Conservation (phyloP, 352 stramenopile genomes). For the Phytophthora chlamydospora region DNA sequence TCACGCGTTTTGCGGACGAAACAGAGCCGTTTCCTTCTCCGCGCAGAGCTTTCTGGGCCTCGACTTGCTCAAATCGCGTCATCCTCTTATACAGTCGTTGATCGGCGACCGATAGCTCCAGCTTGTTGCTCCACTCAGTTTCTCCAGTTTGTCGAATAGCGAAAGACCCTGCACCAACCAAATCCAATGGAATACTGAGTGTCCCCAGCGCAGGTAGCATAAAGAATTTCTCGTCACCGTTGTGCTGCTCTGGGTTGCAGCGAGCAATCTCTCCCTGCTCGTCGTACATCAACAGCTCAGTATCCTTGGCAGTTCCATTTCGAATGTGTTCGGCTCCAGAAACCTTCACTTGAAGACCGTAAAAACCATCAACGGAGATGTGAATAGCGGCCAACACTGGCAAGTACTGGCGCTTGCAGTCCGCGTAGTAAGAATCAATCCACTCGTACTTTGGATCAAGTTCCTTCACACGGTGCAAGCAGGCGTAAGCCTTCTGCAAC, state of each 20-base stretch:
- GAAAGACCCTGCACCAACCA: conserved; percentile 74
- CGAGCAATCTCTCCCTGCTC: conserved; percentile 47
- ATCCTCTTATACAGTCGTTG: conserved; percentile 80
- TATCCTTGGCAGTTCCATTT: conserved; percentile 82
- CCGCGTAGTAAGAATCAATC: conserved; percentile 82
- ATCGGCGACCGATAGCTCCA: conserved; percentile 72
- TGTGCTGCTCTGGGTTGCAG: conserved; percentile 66
- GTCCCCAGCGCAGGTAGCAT: conserved; percentile 54
- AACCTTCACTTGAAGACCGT: conserved; percentile 81
- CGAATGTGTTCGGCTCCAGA: conserved; percentile 73
- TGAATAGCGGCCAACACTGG: conserved; percentile 74
- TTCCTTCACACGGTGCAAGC: conserved; percentile 70
- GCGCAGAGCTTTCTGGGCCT: conserved; percentile 66
- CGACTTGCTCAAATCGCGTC: conserved; percentile 71
- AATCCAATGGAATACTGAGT: conserved; percentile 76
- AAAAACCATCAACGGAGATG: conserved; percentile 72
- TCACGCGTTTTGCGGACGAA: conserved; percentile 59
- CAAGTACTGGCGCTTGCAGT: conserved; percentile 72
- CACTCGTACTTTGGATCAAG: conserved; percentile 82
- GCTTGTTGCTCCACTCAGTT: conserved; percentile 83
- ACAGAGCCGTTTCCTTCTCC: conserved; percentile 49
- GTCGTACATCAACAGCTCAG: conserved; percentile 75
- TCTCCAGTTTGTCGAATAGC: conserved; percentile 87
- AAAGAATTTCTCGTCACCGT: conserved; percentile 58
- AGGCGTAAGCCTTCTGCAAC: conserved; percentile 77